Evolutionary conservation across 495 filamentous ascomycete genomes (phyloP).

Genomic region (Ramalina peruviana): DNA sequence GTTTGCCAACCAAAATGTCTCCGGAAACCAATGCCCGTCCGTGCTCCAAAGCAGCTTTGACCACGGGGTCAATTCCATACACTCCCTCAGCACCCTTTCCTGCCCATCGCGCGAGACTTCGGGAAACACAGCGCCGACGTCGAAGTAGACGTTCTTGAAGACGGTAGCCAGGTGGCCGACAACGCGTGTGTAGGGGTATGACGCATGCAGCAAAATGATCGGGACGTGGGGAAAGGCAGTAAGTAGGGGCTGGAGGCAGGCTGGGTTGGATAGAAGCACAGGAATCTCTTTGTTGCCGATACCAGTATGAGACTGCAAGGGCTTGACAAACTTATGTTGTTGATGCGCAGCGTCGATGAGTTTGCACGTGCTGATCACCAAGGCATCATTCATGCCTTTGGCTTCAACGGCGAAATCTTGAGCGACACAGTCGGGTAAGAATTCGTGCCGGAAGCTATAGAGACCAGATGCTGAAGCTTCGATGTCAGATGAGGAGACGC

Average conservation of each 20-base stretch:
- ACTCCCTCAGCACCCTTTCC: constrained; percentile 53
- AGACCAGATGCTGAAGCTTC: neutral
- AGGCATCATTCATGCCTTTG: neutral
- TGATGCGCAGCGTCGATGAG: neutral
- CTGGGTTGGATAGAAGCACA: constrained; percentile 54
- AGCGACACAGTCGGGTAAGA: neutral
- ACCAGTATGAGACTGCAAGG: constrained; percentile 74
- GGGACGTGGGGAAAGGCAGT: constrained; percentile 49
- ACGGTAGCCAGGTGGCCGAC: constrained; percentile 66
- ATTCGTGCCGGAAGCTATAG: neutral
- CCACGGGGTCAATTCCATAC: constrained; percentile 58
- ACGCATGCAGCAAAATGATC: constrained; percentile 66
- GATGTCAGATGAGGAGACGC: neutral
- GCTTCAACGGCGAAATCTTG: neutral
- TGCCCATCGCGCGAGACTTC: constrained; percentile 66
- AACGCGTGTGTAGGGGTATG: constrained; percentile 71
- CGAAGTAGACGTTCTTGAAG: constrained; percentile 71
- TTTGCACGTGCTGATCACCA: neutral
- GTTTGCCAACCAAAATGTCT: constrained; percentile 65
- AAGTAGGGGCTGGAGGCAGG: constrained; percentile 61
- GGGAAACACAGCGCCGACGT: constrained; percentile 74
- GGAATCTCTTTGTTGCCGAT: constrained; percentile 70
- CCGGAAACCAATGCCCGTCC: constrained; percentile 67
- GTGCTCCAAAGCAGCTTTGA: constrained; percentile 74
- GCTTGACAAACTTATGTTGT: constrained; percentile 35